Percentiles rank a stretch among this genome's conserved stretches.
phyloP scores from a whole-genome alignment of 2,329 filamentous ascomycete species.

The Xylariaceae sp. region DNA sequence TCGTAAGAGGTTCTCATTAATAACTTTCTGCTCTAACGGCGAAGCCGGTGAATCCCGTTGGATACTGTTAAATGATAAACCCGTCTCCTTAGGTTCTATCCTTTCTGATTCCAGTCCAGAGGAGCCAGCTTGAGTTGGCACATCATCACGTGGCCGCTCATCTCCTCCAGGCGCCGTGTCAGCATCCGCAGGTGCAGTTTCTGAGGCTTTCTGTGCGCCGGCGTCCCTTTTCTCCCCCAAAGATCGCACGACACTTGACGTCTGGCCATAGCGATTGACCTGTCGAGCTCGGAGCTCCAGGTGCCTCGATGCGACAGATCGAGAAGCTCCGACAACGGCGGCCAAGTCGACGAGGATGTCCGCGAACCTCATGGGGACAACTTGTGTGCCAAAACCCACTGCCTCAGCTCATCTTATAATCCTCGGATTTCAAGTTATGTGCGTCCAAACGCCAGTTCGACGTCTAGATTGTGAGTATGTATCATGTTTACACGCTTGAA shows the following conservation, averaged over 20 bases:
- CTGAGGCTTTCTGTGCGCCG: not conserved
- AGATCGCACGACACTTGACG: conserved; percentile 47
- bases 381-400: conserved; percentile 11
- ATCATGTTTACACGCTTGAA: not conserved
- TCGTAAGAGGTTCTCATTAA: conserved; percentile 10
- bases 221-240: conserved; percentile 32
- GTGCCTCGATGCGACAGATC: conserved; percentile 67
- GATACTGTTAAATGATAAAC: not conserved
- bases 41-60: not conserved
- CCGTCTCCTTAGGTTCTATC: not conserved
- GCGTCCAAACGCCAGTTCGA: not conserved
- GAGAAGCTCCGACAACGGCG: conserved; percentile 70
- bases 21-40: conserved; percentile 8
- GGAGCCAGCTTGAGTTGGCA: conserved; percentile 1
- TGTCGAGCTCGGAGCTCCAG: conserved; percentile 59
- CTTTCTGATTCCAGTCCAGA: not conserved
- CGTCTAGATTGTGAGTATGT: conserved; percentile 9
- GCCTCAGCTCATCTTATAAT: conserved; percentile 23
- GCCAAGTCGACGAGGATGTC: conserved; percentile 70
- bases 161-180: conserved; percentile 4
- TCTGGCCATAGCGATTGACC: conserved; percentile 52
- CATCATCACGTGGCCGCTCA: conserved; percentile 7
- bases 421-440: conserved; percentile 5
- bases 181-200: not conserved
- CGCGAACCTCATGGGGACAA: conserved; percentile 58